A percentile compares a stretch with the other conserved stretches of the same genome.
These are phyloP conservation scores for Aspergillus sp. DNA, from an alignment of 2,329 filamentous ascomycete genomes.

Conservation along the genomic window DNA sequence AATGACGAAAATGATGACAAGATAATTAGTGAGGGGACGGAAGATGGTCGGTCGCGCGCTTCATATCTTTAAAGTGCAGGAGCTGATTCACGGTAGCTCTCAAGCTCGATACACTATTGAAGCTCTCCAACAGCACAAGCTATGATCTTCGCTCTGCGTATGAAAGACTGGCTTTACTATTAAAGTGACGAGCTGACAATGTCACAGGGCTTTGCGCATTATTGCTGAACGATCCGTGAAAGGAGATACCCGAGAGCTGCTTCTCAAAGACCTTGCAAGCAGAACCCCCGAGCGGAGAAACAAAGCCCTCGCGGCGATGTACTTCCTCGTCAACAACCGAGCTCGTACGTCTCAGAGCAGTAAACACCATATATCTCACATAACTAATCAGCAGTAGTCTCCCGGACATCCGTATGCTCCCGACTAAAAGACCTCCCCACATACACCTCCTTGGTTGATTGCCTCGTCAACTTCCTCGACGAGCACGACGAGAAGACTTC, in stretches of 20 bases:
- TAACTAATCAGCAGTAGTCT: conserved; percentile 32
- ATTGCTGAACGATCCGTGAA: conserved; percentile 51
- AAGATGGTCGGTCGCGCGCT: conserved; percentile 57
- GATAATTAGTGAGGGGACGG: conserved; percentile 75
- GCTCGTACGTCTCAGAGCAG: conserved; percentile 35
- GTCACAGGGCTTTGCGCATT: conserved; percentile 48
- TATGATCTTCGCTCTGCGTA: conserved; percentile 73
- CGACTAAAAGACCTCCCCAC: conserved; percentile 41
- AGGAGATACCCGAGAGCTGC: conserved; percentile 42
- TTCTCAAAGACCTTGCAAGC: conserved; percentile 48
- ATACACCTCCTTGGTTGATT: conserved; percentile 46
- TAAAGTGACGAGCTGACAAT: conserved; percentile 40
- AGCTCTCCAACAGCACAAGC: conserved; percentile 71
- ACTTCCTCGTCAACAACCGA: conserved; percentile 48
- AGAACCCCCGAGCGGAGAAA: conserved; percentile 41
- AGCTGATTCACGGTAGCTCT: conserved; percentile 53
- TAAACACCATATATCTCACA: not conserved
- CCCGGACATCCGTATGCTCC: conserved; percentile 40
- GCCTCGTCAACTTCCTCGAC: conserved; percentile 47
- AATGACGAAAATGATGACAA: conserved; percentile 68
- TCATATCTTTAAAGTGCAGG: not conserved
- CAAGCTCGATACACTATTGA: conserved; percentile 67
- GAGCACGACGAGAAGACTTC: conserved; percentile 42
- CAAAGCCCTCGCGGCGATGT: conserved; percentile 49
- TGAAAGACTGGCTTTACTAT: conserved; percentile 56